Percentiles rank a stretch among this genome's conserved stretches.
Evolutionary conservation across 305 asterid species (phyloP).

Genomic region (Fraxinus dipetala): DNA sequence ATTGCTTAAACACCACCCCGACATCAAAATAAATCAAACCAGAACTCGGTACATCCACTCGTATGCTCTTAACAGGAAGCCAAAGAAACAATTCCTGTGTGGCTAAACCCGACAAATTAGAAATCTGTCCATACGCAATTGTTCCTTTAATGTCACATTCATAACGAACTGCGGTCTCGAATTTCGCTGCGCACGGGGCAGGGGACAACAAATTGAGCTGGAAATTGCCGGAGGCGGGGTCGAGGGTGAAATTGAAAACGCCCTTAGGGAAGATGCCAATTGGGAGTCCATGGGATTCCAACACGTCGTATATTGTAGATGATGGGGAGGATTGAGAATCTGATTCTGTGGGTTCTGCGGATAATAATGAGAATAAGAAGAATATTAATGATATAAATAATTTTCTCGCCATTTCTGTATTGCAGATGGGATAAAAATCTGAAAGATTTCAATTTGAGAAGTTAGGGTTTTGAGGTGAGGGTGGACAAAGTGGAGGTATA

Average conservation of each 20-base stretch:
- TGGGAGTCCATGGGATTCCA: slow-evolving; percentile 59
- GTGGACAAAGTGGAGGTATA: neutral
- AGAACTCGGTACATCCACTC: slow-evolving; percentile 77
- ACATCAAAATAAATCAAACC: slow-evolving; percentile 89
- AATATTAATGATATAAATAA: neutral
- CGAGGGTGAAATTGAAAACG: slow-evolving; percentile 47
- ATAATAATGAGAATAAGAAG: neutral
- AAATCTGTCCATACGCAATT: slow-evolving; percentile 45
- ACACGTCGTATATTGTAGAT: slow-evolving; percentile 48
- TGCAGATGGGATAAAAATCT: neutral
- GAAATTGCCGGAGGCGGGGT: slow-evolving; percentile 53
- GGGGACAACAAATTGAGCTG: slow-evolving; percentile 46
- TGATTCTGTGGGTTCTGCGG: neutral
- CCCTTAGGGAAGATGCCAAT: slow-evolving; percentile 76
- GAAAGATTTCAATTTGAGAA: neutral
- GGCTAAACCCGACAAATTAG: slow-evolving; percentile 60
- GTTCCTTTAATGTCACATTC: slow-evolving; percentile 57
- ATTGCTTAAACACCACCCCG: slow-evolving; percentile 77
- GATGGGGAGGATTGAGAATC: slow-evolving; percentile 13
- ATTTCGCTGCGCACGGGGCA: slow-evolving; percentile 66
- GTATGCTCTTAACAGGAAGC: slow-evolving; percentile 71
- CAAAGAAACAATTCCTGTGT: slow-evolving; percentile 79
- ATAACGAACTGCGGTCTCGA: slow-evolving; percentile 67
- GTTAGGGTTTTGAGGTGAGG: neutral
- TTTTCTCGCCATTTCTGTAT: neutral